Evolutionary conservation across 768 basidiomycete species (phyloP).

Genomic region (Hypholoma fasciculare): DNA sequence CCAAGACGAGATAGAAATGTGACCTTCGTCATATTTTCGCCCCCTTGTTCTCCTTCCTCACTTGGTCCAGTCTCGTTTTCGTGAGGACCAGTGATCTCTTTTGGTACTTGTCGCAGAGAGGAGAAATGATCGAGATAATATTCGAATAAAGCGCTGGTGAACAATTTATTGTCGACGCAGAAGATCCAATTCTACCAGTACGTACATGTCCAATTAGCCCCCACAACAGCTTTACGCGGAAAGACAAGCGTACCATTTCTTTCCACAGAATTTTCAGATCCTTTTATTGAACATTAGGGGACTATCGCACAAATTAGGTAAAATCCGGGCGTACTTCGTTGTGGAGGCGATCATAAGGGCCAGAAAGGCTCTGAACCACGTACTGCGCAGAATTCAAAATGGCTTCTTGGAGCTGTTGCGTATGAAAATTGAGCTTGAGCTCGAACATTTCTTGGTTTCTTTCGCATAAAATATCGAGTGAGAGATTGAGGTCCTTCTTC

Average conservation of each 20-base stretch:
- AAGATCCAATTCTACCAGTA: constrained; percentile 22
- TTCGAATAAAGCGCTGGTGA: constrained; percentile 19
- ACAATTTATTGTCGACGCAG: constrained; percentile 22
- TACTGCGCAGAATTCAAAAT: constrained; percentile 7
- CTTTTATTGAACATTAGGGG: neutral
- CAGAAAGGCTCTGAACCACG: constrained; percentile 5
- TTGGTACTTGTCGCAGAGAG: neutral
- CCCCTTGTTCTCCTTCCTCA: neutral
- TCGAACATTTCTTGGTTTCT: constrained; percentile 6
- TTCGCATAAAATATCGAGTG: constrained; percentile 10
- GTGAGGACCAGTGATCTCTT: neutral
- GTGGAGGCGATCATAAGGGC: constrained; percentile 7
- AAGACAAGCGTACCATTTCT: constrained; percentile 8
- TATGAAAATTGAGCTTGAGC: constrained; percentile 7
- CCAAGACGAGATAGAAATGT: constrained; percentile 2
- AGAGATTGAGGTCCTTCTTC: constrained; percentile 2
- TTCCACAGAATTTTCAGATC: constrained; percentile 14
- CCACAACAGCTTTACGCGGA: neutral
- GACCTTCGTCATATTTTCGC: neutral
- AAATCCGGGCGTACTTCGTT: neutral
- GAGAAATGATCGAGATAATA: constrained; percentile 23
- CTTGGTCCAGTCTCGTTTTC: neutral
- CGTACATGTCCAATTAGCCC: neutral
- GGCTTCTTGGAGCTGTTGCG: constrained; percentile 6
- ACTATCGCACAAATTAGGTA: neutral